phyloP scores from a whole-genome alignment of 345 rosid species.

The Linum lewisii region DNA sequence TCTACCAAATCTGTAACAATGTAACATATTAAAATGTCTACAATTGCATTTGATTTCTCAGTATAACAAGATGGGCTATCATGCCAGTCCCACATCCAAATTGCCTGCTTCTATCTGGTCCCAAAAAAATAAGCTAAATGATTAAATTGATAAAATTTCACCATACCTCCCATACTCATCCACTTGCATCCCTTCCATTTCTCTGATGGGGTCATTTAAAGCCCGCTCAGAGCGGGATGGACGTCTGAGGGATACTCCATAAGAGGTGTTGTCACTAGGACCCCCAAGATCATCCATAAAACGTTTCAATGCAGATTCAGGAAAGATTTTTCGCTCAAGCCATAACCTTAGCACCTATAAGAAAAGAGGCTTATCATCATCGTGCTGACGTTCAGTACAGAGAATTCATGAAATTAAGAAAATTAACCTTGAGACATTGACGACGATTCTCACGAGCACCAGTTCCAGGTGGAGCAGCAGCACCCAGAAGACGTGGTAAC shows the following conservation, averaged over 20 bases:
- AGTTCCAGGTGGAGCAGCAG: conserved; percentile 82
- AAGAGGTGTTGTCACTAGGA: conserved; percentile 55
- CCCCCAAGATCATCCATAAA: conserved; percentile 75
- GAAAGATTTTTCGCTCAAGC: conserved; percentile 86
- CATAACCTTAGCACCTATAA: conserved; percentile 77
- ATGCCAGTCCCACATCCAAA: background rate
- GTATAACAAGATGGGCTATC: background rate
- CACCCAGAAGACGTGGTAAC: conserved; percentile 85
- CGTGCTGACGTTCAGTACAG: conserved; percentile 9
- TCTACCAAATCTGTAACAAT: background rate
- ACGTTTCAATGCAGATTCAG: conserved; percentile 62
- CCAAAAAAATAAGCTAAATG: background rate
- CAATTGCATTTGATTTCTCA: background rate
- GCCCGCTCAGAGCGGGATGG: conserved; percentile 93
- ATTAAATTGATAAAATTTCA: background rate
- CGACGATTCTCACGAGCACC: conserved; percentile 93
- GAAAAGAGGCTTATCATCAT: conserved; percentile 13
- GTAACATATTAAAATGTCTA: background rate
- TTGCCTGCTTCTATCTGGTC: background rate
- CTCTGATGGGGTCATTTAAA: conserved; percentile 88
- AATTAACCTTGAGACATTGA: conserved; percentile 81
- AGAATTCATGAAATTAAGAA: conserved; percentile 3
- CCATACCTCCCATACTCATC: conserved; percentile 97
- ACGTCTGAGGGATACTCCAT: conserved; percentile 56
- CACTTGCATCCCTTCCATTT: conserved; percentile 97